These are phyloP conservation scores for Dothiorella sarmentorum DNA, from an alignment of 2,329 filamentous ascomycete genomes.

Conservation along the genomic window DNA sequence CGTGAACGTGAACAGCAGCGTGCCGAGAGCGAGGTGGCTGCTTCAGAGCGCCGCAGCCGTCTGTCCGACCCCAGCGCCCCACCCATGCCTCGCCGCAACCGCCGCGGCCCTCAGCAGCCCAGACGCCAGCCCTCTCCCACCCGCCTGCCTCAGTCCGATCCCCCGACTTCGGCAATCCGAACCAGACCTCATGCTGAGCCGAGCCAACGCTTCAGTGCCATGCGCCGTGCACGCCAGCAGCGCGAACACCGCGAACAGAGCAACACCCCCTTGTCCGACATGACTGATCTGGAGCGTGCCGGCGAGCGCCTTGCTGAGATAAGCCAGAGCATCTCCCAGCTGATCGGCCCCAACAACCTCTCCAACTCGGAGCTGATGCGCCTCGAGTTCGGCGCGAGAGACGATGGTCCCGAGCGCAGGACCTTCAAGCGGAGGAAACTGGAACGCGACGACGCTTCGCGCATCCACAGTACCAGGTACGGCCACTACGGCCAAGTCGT, in stretches of 20 bases:
- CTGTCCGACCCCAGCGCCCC: neutral
- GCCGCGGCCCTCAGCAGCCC: constrained; percentile 4
- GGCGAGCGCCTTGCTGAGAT: constrained; percentile 21
- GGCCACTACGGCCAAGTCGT: constrained; percentile 86
- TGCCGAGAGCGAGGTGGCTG: constrained; percentile 21
- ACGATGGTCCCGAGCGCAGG: neutral
- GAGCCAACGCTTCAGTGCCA: constrained; percentile 33
- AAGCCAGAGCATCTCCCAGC: constrained; percentile 17
- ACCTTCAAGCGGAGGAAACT: constrained; percentile 38
- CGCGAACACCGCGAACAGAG: constrained; percentile 29
- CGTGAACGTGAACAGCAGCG: constrained; percentile 32
- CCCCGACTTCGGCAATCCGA: constrained; percentile 13
- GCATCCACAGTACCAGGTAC: constrained; percentile 61
- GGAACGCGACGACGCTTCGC: constrained; percentile 31
- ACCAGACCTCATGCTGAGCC: constrained; percentile 31
- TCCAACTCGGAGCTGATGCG: constrained; percentile 9
- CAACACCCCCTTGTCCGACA: constrained; percentile 13
- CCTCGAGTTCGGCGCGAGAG: constrained; percentile 1
- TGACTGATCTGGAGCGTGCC: constrained; percentile 20
- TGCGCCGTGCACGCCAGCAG: constrained; percentile 29
- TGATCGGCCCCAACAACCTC: constrained; percentile 10
- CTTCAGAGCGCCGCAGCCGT: constrained; percentile 8
- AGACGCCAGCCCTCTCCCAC: constrained; percentile 2
- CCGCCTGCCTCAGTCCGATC: neutral
- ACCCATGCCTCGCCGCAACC: constrained; percentile 15